These are phyloP conservation scores for Daedaleopsis nitida DNA, from an alignment of 768 basidiomycete species.

Conservation along the genomic window DNA sequence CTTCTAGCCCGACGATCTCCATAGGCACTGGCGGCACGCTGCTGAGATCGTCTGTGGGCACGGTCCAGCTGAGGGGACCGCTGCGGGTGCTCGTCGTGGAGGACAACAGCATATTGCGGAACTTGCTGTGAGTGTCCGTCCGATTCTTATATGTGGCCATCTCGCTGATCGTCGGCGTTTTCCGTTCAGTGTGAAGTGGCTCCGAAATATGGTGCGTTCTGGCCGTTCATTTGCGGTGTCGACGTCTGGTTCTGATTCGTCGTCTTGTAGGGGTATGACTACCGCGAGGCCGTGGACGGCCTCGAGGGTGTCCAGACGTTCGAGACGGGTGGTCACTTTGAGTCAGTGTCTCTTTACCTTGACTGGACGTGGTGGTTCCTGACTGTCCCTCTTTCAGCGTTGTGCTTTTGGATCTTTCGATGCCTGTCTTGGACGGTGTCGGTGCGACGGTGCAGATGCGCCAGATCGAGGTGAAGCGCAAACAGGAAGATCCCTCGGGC, in stretches of 20 bases:
- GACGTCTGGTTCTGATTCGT: neutral
- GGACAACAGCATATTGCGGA: conserved; percentile 85
- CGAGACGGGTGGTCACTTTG: conserved; percentile 74
- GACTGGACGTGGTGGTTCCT: neutral
- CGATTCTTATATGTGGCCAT: conserved; percentile 3
- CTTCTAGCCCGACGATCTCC: conserved; percentile 47
- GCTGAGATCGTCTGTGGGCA: conserved; percentile 64
- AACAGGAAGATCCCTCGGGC: conserved; percentile 24
- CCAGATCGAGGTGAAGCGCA: conserved; percentile 57
- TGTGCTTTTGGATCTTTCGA: conserved; percentile 86
- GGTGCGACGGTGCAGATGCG: conserved; percentile 86
- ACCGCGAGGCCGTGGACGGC: conserved; percentile 80
- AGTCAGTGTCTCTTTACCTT: conserved; percentile 54
- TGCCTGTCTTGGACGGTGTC: conserved; percentile 92
- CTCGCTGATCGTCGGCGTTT: conserved; percentile 7
- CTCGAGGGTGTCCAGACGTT: conserved; percentile 81
- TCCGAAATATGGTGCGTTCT: conserved; percentile 51
- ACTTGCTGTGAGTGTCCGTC: conserved; percentile 65
- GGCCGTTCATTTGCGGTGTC: neutral
- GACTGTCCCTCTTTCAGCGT: conserved; percentile 49
- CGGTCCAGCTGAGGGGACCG: conserved; percentile 45
- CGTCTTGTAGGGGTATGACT: conserved; percentile 62
- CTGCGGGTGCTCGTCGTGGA: conserved; percentile 83
- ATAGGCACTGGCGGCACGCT: conserved; percentile 66
- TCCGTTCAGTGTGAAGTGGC: conserved; percentile 59